Evolutionary conservation across 306 rosid species (phyloP).

Genomic region (Medicago lupulina): DNA sequence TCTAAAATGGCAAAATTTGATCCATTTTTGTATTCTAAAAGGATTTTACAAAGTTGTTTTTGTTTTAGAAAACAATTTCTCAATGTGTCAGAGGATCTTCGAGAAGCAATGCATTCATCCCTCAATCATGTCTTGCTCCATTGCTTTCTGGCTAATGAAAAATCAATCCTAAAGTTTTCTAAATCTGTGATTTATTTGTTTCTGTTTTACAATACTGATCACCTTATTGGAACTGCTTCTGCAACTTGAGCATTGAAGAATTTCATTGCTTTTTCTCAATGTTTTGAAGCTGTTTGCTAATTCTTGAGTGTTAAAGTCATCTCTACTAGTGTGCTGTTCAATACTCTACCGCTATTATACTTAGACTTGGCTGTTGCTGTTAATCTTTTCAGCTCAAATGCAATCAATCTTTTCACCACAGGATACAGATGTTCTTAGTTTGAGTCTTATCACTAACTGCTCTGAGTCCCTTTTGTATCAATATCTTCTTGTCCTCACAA

Average conservation of each 20-base stretch:
- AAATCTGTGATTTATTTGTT: conserved; percentile 27
- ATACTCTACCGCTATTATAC: conserved; percentile 3
- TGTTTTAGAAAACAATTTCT: conserved; percentile 37
- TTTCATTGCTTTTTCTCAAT: conserved; percentile 35
- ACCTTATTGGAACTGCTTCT: conserved; percentile 31
- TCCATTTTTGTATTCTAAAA: conserved; percentile 30
- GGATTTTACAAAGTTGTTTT: conserved; percentile 22
- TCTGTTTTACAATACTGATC: conserved; percentile 25
- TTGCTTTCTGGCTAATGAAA: conserved; percentile 26
- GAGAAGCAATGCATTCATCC: conserved; percentile 42
- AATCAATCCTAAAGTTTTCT: conserved; percentile 8
- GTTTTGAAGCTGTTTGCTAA: conserved; percentile 34
- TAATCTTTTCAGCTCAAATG: conserved; percentile 36
- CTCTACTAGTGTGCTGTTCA: conserved; percentile 16
- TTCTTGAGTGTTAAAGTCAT: conserved; percentile 42
- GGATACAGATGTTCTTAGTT: conserved; percentile 26
- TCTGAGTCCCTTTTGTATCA: conserved; percentile 25
- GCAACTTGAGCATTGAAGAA: conserved; percentile 32
- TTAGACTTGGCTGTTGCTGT: conserved; percentile 17
- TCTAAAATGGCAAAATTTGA: conserved; percentile 33
- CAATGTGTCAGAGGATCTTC: conserved; percentile 25
- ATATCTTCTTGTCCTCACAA: conserved; percentile 11
- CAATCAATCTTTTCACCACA: conserved; percentile 27
- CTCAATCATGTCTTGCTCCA: conserved; percentile 25
- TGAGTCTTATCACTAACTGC: conserved; percentile 11